phyloP scores from a whole-genome alignment of 2,329 filamentous ascomycete genomes.

The Calonectria hongkongensis region DNA sequence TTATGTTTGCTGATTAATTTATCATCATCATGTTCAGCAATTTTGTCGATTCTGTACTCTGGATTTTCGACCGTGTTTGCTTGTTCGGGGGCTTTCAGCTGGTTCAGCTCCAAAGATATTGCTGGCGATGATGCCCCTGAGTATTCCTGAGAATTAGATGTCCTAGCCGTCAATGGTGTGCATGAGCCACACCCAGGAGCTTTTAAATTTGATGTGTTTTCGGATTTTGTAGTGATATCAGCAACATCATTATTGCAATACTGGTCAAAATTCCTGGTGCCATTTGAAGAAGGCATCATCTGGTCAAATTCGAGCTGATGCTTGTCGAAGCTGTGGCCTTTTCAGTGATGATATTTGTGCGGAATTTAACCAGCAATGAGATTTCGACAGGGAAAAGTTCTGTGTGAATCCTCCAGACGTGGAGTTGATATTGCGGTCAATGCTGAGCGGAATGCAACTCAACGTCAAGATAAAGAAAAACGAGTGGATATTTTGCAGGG shows the following conservation, averaged over 20 bases:
- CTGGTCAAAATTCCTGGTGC: neutral
- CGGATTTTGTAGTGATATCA: neutral
- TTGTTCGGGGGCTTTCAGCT: neutral
- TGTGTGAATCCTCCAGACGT: too few relatives aligned
- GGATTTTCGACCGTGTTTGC: neutral
- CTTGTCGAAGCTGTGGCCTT: neutral
- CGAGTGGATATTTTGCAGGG: too few relatives aligned
- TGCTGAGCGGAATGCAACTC: too few relatives aligned
- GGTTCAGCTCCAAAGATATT: neutral
- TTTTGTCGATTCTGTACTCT: neutral
- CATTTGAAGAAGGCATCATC: neutral
- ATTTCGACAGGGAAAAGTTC: too few relatives aligned
- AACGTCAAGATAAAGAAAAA: too few relatives aligned
- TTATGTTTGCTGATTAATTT: conserved; percentile 22
- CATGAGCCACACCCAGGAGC: neutral
- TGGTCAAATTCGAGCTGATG: neutral
- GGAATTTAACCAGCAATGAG: neutral
- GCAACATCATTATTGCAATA: neutral
- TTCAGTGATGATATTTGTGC: neutral
- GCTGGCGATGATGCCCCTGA: neutral
- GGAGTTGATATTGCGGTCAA: too few relatives aligned
- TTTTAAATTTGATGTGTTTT: neutral
- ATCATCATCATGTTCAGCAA: conserved; percentile 54
- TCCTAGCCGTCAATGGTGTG: neutral
- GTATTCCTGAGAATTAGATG: neutral